Evolutionary conservation across 2,329 filamentous ascomycete species (phyloP).

Genomic region (Alternaria angustiovoidea): DNA sequence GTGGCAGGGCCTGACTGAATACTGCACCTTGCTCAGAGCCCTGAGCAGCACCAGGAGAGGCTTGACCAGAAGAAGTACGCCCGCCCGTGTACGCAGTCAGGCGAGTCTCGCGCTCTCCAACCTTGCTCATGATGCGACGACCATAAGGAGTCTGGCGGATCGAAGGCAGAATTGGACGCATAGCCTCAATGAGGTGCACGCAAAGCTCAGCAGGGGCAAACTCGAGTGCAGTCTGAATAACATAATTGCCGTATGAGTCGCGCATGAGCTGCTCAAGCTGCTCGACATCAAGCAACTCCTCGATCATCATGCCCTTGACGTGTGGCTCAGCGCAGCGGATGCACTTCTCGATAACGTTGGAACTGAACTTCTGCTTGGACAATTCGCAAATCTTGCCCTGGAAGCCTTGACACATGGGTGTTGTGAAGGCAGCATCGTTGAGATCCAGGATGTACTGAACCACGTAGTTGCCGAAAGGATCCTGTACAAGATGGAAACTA

Average conservation of each 20-base stretch:
- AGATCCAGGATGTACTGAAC: slow-evolving; percentile 98
- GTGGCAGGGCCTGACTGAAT: slow-evolving; percentile 28
- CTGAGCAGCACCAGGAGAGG: slow-evolving; percentile 41
- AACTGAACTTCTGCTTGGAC: slow-evolving; percentile 98
- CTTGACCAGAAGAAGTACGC: slow-evolving; percentile 32
- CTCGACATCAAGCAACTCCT: slow-evolving; percentile 76
- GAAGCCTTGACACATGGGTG: slow-evolving; percentile 86
- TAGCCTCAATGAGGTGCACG: slow-evolving; percentile 76
- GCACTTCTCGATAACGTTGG: slow-evolving; percentile 95
- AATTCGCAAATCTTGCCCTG: slow-evolving; percentile 72
- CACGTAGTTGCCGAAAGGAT: slow-evolving; percentile 98
- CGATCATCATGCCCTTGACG: slow-evolving; percentile 81
- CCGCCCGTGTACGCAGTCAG: slow-evolving; percentile 41
- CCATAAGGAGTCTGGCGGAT: slow-evolving; percentile 94
- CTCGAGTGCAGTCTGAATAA: slow-evolving; percentile 84
- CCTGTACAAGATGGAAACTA: slow-evolving; percentile 88
- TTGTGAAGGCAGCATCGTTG: slow-evolving; percentile 85
- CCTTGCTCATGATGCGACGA: slow-evolving; percentile 90
- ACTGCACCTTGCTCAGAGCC: slow-evolving; percentile 30
- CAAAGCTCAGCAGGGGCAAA: slow-evolving; percentile 46
- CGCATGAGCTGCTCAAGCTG: slow-evolving; percentile 90
- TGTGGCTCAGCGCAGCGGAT: slow-evolving; percentile 80
- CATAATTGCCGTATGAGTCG: slow-evolving; percentile 96
- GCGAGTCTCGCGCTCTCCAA: slow-evolving; percentile 64
- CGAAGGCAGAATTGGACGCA: slow-evolving; percentile 82